Base-by-base conservation (phyloP, 768 basidiomycete species). In the Tylopilus felleus region DNA sequence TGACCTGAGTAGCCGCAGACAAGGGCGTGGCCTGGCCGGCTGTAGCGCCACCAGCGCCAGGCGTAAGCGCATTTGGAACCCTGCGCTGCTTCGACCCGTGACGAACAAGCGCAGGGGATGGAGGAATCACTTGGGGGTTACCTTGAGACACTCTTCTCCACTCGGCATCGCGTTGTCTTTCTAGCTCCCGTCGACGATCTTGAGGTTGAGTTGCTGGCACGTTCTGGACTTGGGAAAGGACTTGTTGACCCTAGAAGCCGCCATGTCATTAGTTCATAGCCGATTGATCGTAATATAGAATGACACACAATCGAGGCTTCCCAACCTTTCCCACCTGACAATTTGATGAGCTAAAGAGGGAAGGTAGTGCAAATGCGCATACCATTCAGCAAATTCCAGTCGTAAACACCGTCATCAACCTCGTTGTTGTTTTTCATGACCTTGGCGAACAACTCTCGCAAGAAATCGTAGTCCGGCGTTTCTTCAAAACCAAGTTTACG, bases 401-500 rank as follows among this genome's bases (percentile, higher is more conserved):
- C 97, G 71, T 90, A 98, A 29, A 93, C 79, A 19, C 88, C 88
- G 73, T 98, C 97, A 59, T 99, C 97, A 23, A 85, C 70, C 62
- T 98, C 97, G 54, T 85, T 86, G 60, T 85, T 88, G 68, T 84
- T 92, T 78, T 94, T 94, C 74, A 98, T 77, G 46, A 97, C 87
- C 70, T 98, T 98, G 52, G 86, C 80, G 70, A 98, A 98, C 50
- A 99, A 77, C 63, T 98, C 97, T 56, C 95, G 82, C 65, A 99
- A 72, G 75, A 99, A 99, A 67, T 98, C 95, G 69, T 99, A 99
- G 74, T 99, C 97, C 39, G 97, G 97, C 21, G 94, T 91, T 74
- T 99, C 97, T 69, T 98, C 97, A 71, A 99, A 99, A 14, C 96
- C 97, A 59, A 99, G 85, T 70, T 98, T 99, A 58, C 97, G 88